Evolutionary conservation across 2,329 filamentous ascomycete genomes (phyloP).

Genomic region (Diaporthe helianthi): DNA sequence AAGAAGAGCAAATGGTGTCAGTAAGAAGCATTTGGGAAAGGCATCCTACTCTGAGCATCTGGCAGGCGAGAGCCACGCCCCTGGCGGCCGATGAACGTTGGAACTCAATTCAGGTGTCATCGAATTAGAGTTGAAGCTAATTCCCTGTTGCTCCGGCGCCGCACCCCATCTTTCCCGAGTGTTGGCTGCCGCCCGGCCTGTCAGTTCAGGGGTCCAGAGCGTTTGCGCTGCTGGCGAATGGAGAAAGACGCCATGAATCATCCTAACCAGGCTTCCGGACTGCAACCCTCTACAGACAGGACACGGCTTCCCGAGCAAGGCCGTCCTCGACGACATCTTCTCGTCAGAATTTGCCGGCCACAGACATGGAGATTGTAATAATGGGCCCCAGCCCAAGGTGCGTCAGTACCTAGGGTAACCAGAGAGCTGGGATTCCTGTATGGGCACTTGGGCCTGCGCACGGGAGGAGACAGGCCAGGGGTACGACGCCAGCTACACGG

Average conservation of each 20-base stretch:
- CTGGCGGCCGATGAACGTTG: constrained; percentile 2
- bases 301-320: neutral
- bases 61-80: neutral
- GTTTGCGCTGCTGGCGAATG: constrained; percentile 8
- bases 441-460: constrained; percentile 17
- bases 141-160: neutral
- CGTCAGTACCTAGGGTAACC: constrained; percentile 23
- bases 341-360: neutral
- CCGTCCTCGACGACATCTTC: constrained; percentile 2
- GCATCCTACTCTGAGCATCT: neutral
- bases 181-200: neutral
- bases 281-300: neutral
- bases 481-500: constrained; percentile 29
- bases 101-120: constrained; percentile 23
- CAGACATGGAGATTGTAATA: neutral
- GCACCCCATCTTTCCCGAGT: neutral
- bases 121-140: constrained; percentile 31
- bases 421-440: constrained; percentile 22
- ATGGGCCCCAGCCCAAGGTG: constrained; percentile 4
- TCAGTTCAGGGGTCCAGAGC: constrained; percentile 3
- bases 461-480: constrained; percentile 28
- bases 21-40: neutral
- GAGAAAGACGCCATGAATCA: neutral
- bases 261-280: neutral
- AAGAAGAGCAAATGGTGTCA: neutral